Evolutionary conservation across 169 alveolate species (phyloP), one percentile per base, ranked within the genome.

Genomic region (Plasmodium malariae): DNA sequence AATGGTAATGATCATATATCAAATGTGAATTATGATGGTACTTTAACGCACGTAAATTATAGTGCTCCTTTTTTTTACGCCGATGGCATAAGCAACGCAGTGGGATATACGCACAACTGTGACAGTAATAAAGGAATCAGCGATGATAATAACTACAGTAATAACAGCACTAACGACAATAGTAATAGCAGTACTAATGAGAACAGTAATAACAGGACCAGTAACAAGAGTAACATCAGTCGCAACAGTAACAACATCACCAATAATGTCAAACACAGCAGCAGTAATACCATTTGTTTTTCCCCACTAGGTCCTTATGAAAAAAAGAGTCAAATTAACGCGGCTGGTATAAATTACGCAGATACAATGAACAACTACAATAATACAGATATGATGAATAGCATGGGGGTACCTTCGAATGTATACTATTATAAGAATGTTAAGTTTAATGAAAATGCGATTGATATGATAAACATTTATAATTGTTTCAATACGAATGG

Each of bases 401-500:
- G 45, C 28, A 28, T 6, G 48, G 32, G 19, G 19, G 17, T 6
- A 36, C 6, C 3, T 69, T 11, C 59, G 21, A 45, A 43, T 12
- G 45, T 43, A 24, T 24, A 24, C 36, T 9, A 40, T 7, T 55
- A 55, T 45, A 17, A 43, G 45, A 69, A 69, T 69, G 17, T 49
- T 7, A 45, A 43, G 17, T 12, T 0, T 4, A 43, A 69, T 21
- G 69, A 59, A 7, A 26, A 26, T 14, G 26, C 5, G 19, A 21
- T 6, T 26, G 49, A 40, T 36, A 12, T 78, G 51, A 40, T 55
- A 28, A 17, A 24, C 6, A 17, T 36, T 17, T 78, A 45, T 34
- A 62, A 78, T 28, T 54, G 57, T 19, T 78, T 40, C 37, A 78
- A 32, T 55, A n/a, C 49, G 21, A 60, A 62, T 48, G 74, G 67